These are phyloP conservation scores for Phlebiopsis gigantea DNA, from an alignment of 768 basidiomycete species.

Conservation along the genomic window DNA sequence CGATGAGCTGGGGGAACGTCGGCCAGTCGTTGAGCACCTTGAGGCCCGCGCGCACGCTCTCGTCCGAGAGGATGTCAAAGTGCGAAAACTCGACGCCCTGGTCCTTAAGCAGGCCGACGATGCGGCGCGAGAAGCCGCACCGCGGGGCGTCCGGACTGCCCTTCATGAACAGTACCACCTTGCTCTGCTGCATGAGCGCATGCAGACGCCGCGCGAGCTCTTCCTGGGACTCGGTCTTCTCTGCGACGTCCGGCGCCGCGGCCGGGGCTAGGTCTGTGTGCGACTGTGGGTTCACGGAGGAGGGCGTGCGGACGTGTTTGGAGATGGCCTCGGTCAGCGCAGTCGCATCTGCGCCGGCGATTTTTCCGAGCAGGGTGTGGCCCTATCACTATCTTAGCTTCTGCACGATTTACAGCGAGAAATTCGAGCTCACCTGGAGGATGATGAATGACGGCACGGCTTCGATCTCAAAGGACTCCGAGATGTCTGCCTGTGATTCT, in stretches of 20 bases:
- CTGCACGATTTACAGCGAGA: not conserved
- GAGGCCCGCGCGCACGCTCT: conserved; percentile 52
- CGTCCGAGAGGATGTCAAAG: conserved; percentile 57
- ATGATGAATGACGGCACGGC: conserved; percentile 84
- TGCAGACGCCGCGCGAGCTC: conserved; percentile 62
- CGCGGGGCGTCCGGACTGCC: conserved; percentile 54
- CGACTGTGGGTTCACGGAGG: conserved; percentile 37
- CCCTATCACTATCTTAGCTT: conserved; percentile 47
- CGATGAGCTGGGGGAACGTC: conserved; percentile 61
- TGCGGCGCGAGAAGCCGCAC: conserved; percentile 58
- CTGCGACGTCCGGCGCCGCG: conserved; percentile 15
- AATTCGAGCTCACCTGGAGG: conserved; percentile 54
- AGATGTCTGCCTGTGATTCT: conserved; percentile 73
- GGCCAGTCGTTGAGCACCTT: conserved; percentile 61
- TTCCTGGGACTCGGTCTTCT: conserved; percentile 50
- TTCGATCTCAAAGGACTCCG: conserved; percentile 89
- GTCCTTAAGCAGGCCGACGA: conserved; percentile 44
- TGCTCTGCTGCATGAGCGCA: conserved; percentile 67
- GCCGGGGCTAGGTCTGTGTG: conserved; percentile 40
- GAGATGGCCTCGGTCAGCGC: conserved; percentile 57
- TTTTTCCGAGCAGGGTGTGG: conserved; percentile 74
- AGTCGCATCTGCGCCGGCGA: conserved; percentile 75
- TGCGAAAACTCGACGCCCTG: conserved; percentile 45
- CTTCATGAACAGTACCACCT: conserved; percentile 64
- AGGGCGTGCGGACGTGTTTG: conserved; percentile 40